Conservation (phyloP, 2,329 filamentous ascomycete genomes). For the Fusarium tanahbumbuense region DNA sequence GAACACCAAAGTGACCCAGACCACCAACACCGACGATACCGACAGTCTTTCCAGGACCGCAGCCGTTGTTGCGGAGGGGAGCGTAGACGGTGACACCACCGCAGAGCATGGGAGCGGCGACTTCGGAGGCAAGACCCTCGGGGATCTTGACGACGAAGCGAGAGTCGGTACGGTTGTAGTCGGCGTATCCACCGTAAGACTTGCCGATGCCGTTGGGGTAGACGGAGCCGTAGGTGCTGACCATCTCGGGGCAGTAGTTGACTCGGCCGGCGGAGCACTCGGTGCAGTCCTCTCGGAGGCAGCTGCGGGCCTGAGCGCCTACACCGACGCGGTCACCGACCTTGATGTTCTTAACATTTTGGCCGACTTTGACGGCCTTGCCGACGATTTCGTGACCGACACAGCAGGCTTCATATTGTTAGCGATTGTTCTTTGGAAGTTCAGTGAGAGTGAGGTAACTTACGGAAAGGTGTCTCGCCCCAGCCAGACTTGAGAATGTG, state of each 20-base stretch:
- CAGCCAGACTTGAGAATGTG: constrained; percentile 67
- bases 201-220: constrained; percentile 59
- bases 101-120: constrained; percentile 73
- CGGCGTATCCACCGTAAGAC: constrained; percentile 61
- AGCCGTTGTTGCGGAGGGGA: constrained; percentile 70
- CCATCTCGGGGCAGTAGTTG: constrained; percentile 55
- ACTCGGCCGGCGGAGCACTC: constrained; percentile 56
- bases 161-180: constrained; percentile 49
- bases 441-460: constrained; percentile 24
- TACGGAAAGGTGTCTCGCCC: constrained; percentile 56
- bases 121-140: constrained; percentile 53
- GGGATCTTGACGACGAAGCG: constrained; percentile 63
- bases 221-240: constrained; percentile 64
- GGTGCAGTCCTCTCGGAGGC: constrained; percentile 57
- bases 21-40: constrained; percentile 76
- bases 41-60: constrained; percentile 73
- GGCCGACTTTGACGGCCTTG: constrained; percentile 64
- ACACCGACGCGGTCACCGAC: constrained; percentile 73
- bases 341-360: constrained; percentile 60
- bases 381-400: constrained; percentile 76
- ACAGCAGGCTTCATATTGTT: constrained; percentile 55
- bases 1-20: constrained; percentile 73
- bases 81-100: constrained; percentile 74
- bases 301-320: constrained; percentile 69
- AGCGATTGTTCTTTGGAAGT: constrained; percentile 11